Conservation (phyloP, 2,329 filamentous ascomycete genomes). For the Ophiocordyceps camponoti-saundersi region DNA sequence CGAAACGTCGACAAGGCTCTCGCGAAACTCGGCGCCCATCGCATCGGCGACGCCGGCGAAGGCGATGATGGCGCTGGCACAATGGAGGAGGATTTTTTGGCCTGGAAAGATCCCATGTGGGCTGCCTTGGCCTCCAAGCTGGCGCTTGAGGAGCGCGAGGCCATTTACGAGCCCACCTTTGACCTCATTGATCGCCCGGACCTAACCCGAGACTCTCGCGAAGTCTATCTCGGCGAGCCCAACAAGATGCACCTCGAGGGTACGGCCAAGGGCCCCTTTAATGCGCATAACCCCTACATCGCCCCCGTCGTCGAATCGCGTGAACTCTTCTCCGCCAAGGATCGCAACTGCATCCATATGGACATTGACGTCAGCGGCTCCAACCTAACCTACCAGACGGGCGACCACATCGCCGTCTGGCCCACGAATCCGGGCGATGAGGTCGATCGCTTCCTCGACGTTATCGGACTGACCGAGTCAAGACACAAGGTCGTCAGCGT, state of each 20-base stretch:
- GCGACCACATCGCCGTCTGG: constrained; percentile 95
- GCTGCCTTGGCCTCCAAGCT: constrained; percentile 64
- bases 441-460: constrained; percentile 73
- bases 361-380: constrained; percentile 84
- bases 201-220: constrained; percentile 54
- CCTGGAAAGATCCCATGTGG: constrained; percentile 99
- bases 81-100: constrained; percentile 98
- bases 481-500: constrained; percentile 69
- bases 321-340: constrained; percentile 78
- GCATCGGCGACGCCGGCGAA: constrained; percentile 80
- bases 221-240: constrained; percentile 89
- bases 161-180: constrained; percentile 88
- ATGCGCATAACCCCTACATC: constrained; percentile 92
- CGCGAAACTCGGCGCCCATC: constrained; percentile 63
- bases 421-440: constrained; percentile 87
- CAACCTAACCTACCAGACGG: constrained; percentile 84
- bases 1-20: constrained; percentile 74
- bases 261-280: constrained; percentile 72
- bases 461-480: constrained; percentile 62
- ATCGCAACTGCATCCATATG: constrained; percentile 90
- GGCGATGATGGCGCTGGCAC: constrained; percentile 96
- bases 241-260: constrained; percentile 92
- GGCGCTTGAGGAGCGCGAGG: constrained; percentile 85
- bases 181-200: constrained; percentile 61
- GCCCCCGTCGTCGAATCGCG: constrained; percentile 82